Percentiles rank a stretch among this genome's conserved stretches.
Evolutionary conservation across 257 asterid genomes (phyloP).

Genomic region (Plantago elongata): DNA sequence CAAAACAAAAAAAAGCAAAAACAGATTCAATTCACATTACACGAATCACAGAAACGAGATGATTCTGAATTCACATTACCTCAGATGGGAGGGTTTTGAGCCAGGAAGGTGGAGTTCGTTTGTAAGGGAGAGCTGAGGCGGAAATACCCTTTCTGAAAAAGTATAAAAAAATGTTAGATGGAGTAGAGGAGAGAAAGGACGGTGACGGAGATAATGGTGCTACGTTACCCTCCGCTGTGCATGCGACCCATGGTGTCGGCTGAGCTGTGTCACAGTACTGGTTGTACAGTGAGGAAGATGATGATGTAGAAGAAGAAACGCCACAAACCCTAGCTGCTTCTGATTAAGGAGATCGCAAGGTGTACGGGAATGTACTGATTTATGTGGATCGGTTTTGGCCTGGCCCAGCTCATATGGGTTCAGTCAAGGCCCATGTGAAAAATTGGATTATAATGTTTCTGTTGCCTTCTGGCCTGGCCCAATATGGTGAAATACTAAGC

Average conservation of each 20-base stretch:
- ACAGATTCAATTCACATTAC: not conserved
- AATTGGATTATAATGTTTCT: no score
- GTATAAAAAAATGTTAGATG: no score
- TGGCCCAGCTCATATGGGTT: conserved; percentile 7
- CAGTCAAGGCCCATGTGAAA: not conserved
- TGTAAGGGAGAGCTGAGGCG: conserved; percentile 85
- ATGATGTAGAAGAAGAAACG: conserved; percentile 15
- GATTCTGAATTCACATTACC: conserved; percentile 20
- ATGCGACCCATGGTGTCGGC: conserved; percentile 49
- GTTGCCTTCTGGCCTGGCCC: not conserved
- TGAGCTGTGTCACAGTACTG: not conserved
- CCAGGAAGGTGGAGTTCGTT: conserved; percentile 82
- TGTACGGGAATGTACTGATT: conserved; percentile 15
- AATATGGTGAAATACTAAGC: not conserved
- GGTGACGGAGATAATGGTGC: not conserved
- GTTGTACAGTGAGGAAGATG: conserved; percentile 9
- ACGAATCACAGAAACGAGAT: not conserved
- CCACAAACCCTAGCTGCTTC: conserved; percentile 12
- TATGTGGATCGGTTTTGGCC: conserved; percentile 13
- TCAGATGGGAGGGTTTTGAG: conserved; percentile 67
- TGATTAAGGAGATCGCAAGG: not conserved
- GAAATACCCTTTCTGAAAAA: conserved; percentile 70
- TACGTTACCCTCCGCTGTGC: conserved; percentile 55
- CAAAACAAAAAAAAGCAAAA: not conserved
- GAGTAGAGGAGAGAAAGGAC: no score